Evolutionary conservation across 2,329 filamentous ascomycete genomes (phyloP).

Genomic region (Nigrograna mackinnonii): DNA sequence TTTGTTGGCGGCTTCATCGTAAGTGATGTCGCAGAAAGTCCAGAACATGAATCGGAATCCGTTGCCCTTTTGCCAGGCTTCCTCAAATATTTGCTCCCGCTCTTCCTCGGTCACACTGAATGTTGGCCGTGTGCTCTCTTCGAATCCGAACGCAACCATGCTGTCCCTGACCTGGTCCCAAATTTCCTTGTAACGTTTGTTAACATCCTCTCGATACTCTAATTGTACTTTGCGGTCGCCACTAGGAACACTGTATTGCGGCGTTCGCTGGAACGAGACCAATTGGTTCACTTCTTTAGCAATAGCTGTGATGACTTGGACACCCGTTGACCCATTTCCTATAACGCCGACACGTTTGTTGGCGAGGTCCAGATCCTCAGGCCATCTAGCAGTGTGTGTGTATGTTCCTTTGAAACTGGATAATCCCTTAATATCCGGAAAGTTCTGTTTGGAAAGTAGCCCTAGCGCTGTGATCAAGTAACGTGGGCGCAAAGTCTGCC

Average conservation of each 20-base stretch:
- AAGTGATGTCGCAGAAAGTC: conserved; percentile 39
- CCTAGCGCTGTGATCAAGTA: too few relatives aligned
- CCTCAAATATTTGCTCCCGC: conserved; percentile 16
- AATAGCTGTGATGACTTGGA: too few relatives aligned
- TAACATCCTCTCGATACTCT: conserved; percentile 47
- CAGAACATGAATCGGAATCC: conserved; percentile 43
- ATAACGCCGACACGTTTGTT: too few relatives aligned
- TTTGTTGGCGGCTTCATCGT: conserved; percentile 37
- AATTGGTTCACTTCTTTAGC: conserved; percentile 53
- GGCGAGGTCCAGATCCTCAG: too few relatives aligned
- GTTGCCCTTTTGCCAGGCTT: conserved; percentile 34
- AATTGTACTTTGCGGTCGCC: conserved; percentile 10
- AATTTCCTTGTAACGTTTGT: conserved; percentile 27
- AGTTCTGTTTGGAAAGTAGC: too few relatives aligned
- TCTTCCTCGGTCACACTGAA: conserved; percentile 19
- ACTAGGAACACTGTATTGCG: conserved; percentile 36
- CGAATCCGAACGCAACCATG: conserved; percentile 37
- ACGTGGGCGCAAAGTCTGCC: too few relatives aligned
- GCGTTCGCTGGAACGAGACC: conserved; percentile 66
- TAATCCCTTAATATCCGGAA: too few relatives aligned
- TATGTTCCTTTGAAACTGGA: too few relatives aligned
- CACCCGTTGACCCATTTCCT: too few relatives aligned
- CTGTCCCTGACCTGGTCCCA: conserved; percentile 24
- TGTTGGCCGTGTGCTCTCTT: conserved; percentile 20
- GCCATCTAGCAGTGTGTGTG: too few relatives aligned